Conservation (phyloP, 177 flowering plant genomes). For the Vitis hybrid region DNA sequence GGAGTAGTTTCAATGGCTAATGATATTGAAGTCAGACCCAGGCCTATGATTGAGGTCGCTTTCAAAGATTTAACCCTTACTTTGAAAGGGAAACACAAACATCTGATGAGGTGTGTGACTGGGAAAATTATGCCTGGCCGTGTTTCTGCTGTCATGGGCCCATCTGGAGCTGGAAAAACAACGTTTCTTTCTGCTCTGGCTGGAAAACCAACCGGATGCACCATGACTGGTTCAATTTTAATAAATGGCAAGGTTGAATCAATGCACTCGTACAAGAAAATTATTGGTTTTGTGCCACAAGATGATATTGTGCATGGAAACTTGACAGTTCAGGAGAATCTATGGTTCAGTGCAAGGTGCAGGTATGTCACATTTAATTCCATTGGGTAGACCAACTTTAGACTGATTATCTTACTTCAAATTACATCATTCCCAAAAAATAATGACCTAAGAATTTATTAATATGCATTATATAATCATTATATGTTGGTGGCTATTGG, state of each 20-base stretch:
- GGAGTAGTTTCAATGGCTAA: slow-evolving; percentile 82
- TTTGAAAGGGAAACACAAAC: slow-evolving; percentile 75
- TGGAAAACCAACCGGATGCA: slow-evolving; percentile 82
- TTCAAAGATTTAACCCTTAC: slow-evolving; percentile 92
- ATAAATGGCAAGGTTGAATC: slow-evolving; percentile 79
- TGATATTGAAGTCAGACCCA: slow-evolving; percentile 54
- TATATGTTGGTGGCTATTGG: too few relatives aligned
- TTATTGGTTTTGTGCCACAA: slow-evolving; percentile 96
- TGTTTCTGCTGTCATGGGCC: slow-evolving; percentile 98
- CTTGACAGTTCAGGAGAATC: slow-evolving; percentile 94
- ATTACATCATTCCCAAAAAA: neutral
- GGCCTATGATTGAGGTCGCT: slow-evolving; percentile 81
- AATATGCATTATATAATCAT: too few relatives aligned
- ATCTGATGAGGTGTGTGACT: slow-evolving; percentile 79
- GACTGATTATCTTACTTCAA: neutral
- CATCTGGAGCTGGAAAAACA: slow-evolving; percentile 99
- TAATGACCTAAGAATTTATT: neutral
- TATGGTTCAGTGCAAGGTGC: slow-evolving; percentile 97
- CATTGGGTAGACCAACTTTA: neutral
- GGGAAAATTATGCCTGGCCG: slow-evolving; percentile 88
- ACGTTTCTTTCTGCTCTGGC: slow-evolving; percentile 92
- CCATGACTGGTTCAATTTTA: slow-evolving; percentile 63
- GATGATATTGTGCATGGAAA: slow-evolving; percentile 98
- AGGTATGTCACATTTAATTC: slow-evolving; percentile 49
- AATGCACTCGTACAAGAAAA: slow-evolving; percentile 84